Evolutionary conservation across 225 moss, liverwort and hornwort genomes (phyloP), one percentile per base, ranked within the genome.

Genomic region (Rhytidiadelphus loreus): DNA sequence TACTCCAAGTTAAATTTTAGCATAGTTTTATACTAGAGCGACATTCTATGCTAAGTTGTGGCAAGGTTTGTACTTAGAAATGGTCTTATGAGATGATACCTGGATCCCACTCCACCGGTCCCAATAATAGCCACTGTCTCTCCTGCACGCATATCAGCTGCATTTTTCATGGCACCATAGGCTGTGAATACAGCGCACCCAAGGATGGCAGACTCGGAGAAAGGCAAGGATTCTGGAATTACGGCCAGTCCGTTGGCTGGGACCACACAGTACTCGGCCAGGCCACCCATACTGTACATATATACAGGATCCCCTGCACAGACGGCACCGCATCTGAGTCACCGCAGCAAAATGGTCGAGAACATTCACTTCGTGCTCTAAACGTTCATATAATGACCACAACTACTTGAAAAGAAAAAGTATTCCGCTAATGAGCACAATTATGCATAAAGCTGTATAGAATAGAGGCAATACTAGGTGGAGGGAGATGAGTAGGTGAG

Each of bases 201-300:
- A 82, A 99, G 75, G 74, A 96, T 96, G 81, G 97, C 93, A 90
- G 97, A 97, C 87, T 97, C 96, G 13, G 95, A 92, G 66, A 93
- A 99, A 32, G 97, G 97, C 60, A 99, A 92, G 21, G 93, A 88
- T 74, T 93, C 91, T 73, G 97, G 87, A 91, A 99, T 94, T 46
- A 95, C 84, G 29, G 99, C 96, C 86, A 99, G 84, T 68, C 88
- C 99, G 80, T 96, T 93, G 73, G 97, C 91, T 77, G 99, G 99
- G 62, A 97, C 89, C 58, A 97, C 97, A 93, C 97, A 99, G 86
- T 95, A 99, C 91, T 99, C 99, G 20, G 99, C 96, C 78, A 99
- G 93, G 62, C 99, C 99, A 66, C 96, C 99, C 99, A 99, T 99
- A 84, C 99, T 99, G 93, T 99, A 99, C 99, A 99, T 97, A 70